Percentiles rank a stretch among this genome's conserved stretches.
Conservation (phyloP, 2,329 filamentous ascomycete genomes). For the Eurotiales sp. region DNA sequence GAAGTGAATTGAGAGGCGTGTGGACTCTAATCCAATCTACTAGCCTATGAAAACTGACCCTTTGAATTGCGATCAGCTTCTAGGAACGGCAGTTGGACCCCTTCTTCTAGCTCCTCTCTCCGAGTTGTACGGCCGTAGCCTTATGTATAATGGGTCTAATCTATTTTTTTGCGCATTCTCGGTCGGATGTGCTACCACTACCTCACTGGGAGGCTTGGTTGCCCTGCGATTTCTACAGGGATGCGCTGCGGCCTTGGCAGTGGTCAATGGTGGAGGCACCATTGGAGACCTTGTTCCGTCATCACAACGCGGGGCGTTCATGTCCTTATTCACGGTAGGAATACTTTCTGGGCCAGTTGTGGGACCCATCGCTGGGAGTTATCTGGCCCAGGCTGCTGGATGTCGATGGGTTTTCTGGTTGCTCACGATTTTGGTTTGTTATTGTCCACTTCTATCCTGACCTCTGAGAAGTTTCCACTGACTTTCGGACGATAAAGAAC, state of each 20-base stretch:
- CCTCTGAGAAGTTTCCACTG: too few species aligned
- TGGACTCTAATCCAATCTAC: too few species aligned
- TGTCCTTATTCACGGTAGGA: slow-evolving; percentile 7
- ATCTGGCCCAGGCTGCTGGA: slow-evolving; percentile 23
- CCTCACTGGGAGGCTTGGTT: neutral
- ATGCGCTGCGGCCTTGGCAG: slow-evolving; percentile 53
- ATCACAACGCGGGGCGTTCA: slow-evolving; percentile 3
- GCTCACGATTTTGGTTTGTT: slow-evolving; percentile 28
- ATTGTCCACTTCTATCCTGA: slow-evolving; percentile 35
- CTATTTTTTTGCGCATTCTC: slow-evolving; percentile 28
- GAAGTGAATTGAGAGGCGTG: too few species aligned
- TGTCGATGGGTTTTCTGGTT: slow-evolving; percentile 37
- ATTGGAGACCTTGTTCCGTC: slow-evolving; percentile 10
- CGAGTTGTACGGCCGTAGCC: slow-evolving; percentile 61
- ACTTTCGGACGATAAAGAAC: too few species aligned
- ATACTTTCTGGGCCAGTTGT: slow-evolving; percentile 19
- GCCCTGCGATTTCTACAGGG: slow-evolving; percentile 47
- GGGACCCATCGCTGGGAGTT: slow-evolving; percentile 29
- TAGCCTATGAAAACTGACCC: too few species aligned
- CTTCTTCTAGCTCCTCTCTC: slow-evolving; percentile 56
- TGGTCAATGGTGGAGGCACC: slow-evolving; percentile 13
- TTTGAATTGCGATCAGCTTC: too few species aligned
- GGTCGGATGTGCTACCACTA: neutral
- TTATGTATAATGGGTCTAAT: slow-evolving; percentile 47
- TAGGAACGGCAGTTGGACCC: slow-evolving; percentile 56